Evolutionary conservation across 2,329 filamentous ascomycete species (phyloP).

Genomic region (Rhynchosporium secalis): DNA sequence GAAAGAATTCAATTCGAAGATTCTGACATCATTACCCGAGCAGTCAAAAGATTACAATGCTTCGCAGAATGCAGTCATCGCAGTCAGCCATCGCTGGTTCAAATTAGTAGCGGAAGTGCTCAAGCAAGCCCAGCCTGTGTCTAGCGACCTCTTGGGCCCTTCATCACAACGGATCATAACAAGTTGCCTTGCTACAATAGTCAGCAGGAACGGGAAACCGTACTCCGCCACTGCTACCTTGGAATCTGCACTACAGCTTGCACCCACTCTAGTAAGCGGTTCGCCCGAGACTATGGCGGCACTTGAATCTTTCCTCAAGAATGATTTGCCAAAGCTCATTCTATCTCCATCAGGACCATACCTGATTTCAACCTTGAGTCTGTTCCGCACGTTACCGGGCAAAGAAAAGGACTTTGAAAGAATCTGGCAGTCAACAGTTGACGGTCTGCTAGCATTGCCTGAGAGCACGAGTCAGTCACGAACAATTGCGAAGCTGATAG

Average conservation of each 20-base stretch:
- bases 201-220: conserved; percentile 61
- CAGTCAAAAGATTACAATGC: conserved; percentile 73
- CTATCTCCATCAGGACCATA: conserved; percentile 67
- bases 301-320: conserved; percentile 52
- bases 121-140: conserved; percentile 28
- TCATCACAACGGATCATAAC: conserved; percentile 31
- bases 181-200: conserved; percentile 49
- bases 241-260: conserved; percentile 51
- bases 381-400: conserved; percentile 49
- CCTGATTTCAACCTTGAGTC: conserved; percentile 64
- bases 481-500: conserved; percentile 11
- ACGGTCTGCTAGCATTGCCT: conserved; percentile 42
- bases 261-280: conserved; percentile 44
- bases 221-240: conserved; percentile 63
- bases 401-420: conserved; percentile 35
- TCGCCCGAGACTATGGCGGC: conserved; percentile 47
- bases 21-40: conserved; percentile 77
- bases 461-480: neutral
- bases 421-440: conserved; percentile 42
- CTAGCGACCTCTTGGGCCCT: conserved; percentile 20
- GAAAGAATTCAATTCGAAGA: conserved; percentile 59
- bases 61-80: conserved; percentile 68
- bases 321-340: conserved; percentile 59
- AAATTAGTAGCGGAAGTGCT: conserved; percentile 41
- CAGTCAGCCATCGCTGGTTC: conserved; percentile 69